These are phyloP conservation scores for Hypomontagnella monticulosa DNA, from an alignment of 495 filamentous ascomycete species.

Conservation along the genomic window DNA sequence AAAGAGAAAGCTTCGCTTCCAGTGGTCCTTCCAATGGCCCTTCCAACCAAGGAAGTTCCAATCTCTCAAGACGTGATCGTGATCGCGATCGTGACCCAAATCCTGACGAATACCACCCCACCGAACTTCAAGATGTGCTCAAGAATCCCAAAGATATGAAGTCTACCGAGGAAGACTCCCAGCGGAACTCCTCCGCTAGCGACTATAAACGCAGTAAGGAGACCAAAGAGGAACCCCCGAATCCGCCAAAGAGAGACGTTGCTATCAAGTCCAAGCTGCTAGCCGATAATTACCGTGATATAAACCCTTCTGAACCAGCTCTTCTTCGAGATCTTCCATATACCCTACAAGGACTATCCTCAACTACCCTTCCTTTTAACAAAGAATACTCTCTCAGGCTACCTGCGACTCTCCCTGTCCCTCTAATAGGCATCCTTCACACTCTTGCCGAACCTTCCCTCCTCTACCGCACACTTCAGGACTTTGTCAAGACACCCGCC, in stretches of 20 bases:
- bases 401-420: slow-evolving; percentile 80
- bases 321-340: slow-evolving; percentile 91
- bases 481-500: slow-evolving; percentile 77
- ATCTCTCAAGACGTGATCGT: slow-evolving; percentile 16
- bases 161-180: slow-evolving; percentile 38
- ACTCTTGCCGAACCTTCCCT: slow-evolving; percentile 92
- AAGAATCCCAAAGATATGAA: slow-evolving; percentile 45
- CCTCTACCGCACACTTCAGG: slow-evolving; percentile 79
- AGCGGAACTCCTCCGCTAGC: slow-evolving; percentile 34
- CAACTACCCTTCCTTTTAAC: slow-evolving; percentile 80
- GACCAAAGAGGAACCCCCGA: slow-evolving; percentile 34
- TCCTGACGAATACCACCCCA: slow-evolving; percentile 40
- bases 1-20: slow-evolving; percentile 37
- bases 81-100: too few species aligned
- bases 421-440: slow-evolving; percentile 87
- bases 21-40: slow-evolving; percentile 43
- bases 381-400: slow-evolving; percentile 72
- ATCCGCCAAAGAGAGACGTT: slow-evolving; percentile 50
- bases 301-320: slow-evolving; percentile 70
- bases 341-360: slow-evolving; percentile 92
- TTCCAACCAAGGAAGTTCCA: slow-evolving; percentile 37
- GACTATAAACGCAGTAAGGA: slow-evolving; percentile 36
- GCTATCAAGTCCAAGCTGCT: slow-evolving; percentile 61
- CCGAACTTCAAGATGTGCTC: slow-evolving; percentile 45
- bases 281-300: slow-evolving; percentile 60